phyloP scores from a whole-genome alignment of 139 green algal species.

The Coelastrella sp. region DNA sequence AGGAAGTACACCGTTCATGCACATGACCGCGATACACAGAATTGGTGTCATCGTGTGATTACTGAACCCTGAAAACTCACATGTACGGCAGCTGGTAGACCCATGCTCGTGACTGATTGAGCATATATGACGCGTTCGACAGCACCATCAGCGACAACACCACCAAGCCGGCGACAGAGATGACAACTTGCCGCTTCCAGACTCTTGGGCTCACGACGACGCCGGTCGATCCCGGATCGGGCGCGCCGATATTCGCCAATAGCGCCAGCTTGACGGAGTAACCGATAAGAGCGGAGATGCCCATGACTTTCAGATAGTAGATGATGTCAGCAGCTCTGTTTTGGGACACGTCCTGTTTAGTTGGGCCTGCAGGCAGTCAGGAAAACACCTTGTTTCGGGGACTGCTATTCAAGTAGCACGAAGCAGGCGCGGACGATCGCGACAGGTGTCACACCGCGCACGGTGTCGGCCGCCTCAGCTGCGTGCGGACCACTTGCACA shows the following conservation, averaged over 20 bases:
- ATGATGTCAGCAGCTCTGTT: background rate
- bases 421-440: background rate
- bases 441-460: too few species aligned
- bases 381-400: background rate
- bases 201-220: background rate
- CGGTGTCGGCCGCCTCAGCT: too few species aligned
- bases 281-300: slow-evolving; percentile 6
- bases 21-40: background rate
- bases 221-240: background rate
- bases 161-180: background rate
- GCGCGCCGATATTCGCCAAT: background rate
- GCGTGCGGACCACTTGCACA: too few species aligned
- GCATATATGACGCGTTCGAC: background rate
- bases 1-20: background rate
- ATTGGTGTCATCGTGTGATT: background rate
- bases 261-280: slow-evolving; percentile 11
- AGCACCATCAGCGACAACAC: background rate
- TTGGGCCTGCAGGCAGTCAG: background rate
- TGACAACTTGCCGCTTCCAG: background rate
- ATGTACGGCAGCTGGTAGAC: background rate
- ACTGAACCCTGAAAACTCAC: background rate
- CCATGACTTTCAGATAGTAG: slow-evolving; percentile 30
- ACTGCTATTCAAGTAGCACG: background rate
- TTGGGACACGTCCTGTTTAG: background rate
- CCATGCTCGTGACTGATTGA: slow-evolving; percentile 11